Conservation (phyloP, 2,329 filamentous ascomycete species). For the Eutypella sp. region DNA sequence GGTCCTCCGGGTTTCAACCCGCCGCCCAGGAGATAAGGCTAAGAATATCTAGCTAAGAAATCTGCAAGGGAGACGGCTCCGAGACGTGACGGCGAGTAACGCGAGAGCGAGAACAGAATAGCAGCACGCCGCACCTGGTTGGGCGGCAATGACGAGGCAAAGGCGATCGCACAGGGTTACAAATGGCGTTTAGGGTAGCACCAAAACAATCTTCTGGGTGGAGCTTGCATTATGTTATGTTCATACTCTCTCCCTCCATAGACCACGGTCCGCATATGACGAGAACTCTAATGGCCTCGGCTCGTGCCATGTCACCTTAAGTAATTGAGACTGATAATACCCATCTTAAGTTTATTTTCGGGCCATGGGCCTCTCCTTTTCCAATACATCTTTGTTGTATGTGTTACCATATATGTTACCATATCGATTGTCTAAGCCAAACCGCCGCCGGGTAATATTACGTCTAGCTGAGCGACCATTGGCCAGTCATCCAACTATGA, state of each 20-base stretch:
- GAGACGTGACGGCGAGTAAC: neutral
- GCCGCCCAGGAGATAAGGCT: slow-evolving; percentile 54
- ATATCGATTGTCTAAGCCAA: too few relatives aligned
- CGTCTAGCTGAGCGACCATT: neutral
- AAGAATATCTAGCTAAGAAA: slow-evolving; percentile 10
- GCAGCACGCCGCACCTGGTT: neutral
- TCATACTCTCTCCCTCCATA: slow-evolving; percentile 6
- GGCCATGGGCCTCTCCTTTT: too few relatives aligned
- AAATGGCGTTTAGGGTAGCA: slow-evolving; percentile 29
- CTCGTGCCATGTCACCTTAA: neutral
- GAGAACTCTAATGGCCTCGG: neutral
- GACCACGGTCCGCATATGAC: neutral
- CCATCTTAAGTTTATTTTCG: too few relatives aligned
- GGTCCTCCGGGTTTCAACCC: slow-evolving; percentile 69
- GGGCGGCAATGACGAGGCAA: neutral
- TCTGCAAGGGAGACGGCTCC: slow-evolving; percentile 2
- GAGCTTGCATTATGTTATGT: slow-evolving; percentile 13
- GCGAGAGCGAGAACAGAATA: slow-evolving; percentile 9
- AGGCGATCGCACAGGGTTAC: slow-evolving; percentile 14
- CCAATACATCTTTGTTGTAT: too few relatives aligned
- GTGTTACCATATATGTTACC: too few relatives aligned
- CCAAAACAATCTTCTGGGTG: slow-evolving; percentile 9
- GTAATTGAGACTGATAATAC: neutral
- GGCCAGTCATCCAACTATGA: too few relatives aligned
- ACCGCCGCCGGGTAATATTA: too few relatives aligned